A percentile compares a stretch with the other conserved stretches of the same genome.
These are phyloP conservation scores for Cardiosporidium cionae DNA, from an alignment of 169 alveolate species.

Conservation along the genomic window DNA sequence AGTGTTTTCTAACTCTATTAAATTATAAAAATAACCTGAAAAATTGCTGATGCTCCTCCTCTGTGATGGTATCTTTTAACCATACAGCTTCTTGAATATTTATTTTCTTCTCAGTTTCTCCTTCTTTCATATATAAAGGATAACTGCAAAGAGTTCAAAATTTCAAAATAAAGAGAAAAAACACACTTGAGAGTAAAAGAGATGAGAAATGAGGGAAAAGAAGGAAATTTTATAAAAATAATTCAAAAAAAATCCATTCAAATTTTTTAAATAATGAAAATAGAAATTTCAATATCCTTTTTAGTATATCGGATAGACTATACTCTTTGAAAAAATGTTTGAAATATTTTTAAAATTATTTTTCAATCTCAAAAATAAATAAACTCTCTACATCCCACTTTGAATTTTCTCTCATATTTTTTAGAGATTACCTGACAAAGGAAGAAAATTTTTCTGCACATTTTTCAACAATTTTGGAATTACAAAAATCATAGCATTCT, in stretches of 20 bases:
- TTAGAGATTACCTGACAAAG: constrained; percentile 75
- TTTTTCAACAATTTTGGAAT: constrained; percentile 54
- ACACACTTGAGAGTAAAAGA: neutral
- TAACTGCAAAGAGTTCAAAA: constrained; percentile 9
- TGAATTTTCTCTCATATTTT: no score
- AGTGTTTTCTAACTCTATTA: no score
- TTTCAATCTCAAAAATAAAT: no score
- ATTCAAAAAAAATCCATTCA: neutral
- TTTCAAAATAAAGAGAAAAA: no score
- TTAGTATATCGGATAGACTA: no score
- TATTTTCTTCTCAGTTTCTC: constrained; percentile 51
- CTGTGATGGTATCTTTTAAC: constrained; percentile 76
- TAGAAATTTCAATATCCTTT: no score
- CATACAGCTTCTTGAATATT: constrained; percentile 70
- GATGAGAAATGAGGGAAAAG: neutral
- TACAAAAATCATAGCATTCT: constrained; percentile 69
- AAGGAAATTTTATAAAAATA: neutral
- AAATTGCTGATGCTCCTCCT: constrained; percentile 81
- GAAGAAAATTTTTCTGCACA: constrained; percentile 80
- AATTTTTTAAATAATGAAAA: no score
- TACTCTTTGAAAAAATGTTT: no score
- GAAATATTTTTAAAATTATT: no score
- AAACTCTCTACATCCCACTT: no score
- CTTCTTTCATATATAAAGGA: constrained; percentile 47
- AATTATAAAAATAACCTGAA: constrained; percentile 62